Evolutionary conservation across 1,284 basidiomycete species (phyloP), one percentile per base, ranked within the genome.

Genomic region (Ustilago lituana): DNA sequence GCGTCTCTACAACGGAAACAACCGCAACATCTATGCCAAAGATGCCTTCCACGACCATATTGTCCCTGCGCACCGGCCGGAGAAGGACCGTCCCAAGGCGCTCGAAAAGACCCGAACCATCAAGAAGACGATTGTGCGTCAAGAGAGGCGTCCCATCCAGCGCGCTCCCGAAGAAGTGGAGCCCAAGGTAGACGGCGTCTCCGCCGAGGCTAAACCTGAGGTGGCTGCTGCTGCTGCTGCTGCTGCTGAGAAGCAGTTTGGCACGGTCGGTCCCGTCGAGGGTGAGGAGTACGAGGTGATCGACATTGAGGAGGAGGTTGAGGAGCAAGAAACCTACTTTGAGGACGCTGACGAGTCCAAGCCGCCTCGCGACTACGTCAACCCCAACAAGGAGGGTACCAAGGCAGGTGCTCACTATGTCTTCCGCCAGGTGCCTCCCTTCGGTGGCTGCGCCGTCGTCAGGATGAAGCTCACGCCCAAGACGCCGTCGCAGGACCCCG

Each of bases 41-140:
- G 95, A 98, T 79, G 94, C 91, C n/a, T 98, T 98, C 86, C 94
- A 98, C 80, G 94, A 98, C 82, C 91, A 98, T 81, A 91, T 98
- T 82, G 89, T 98, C 67, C 89, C 89, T 4, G 85, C 85, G 14
- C 94, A 97, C 83, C 89, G 77, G 27, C 59, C 69, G 39, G 75
- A 78, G 41, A 77, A 78, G 57, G 76, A 77, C 47, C 76, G 72
- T 26, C 74, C 76, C 37, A 54, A 78, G 59, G 48, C 67, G 4
- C 38, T 78, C 29, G 51, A 70, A 24, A 77, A 62, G 60, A 76
- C 68, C 15, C 69, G 69, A 40, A 75, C 43, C 46, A 67, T 71
- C 57, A 73, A 59, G 58, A 73, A 55, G 64, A 74, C 56, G 14
- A 59, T 67, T 37, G 65, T 74, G 29, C 60, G 60, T 17, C 52